phyloP scores from a whole-genome alignment of 352 stramenopile species.

The Proteromonas lacertae region DNA sequence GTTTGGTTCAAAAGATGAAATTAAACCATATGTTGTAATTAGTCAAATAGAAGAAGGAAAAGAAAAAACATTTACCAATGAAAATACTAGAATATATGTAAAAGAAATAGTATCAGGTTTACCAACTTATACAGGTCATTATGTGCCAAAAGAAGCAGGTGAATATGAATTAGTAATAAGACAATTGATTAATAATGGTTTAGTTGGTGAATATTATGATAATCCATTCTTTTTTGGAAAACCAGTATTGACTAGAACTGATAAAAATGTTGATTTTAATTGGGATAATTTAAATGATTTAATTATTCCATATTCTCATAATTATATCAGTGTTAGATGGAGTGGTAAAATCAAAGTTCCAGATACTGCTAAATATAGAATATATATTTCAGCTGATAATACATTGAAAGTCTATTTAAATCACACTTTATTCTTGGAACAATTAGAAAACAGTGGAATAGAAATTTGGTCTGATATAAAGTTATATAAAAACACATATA shows the following conservation, averaged over 20 bases:
- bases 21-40: constrained; percentile 10
- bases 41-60: constrained; percentile 25
- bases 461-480: too few relatives aligned
- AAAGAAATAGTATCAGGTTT: constrained; percentile 58
- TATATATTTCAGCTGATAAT: constrained; percentile 62
- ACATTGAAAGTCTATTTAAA: constrained; percentile 59
- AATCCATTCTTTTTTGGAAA: constrained; percentile 72
- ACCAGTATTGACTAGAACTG: constrained; percentile 38
- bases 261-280: constrained; percentile 26
- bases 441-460: constrained; percentile 43
- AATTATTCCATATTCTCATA: constrained; percentile 59
- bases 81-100: constrained; percentile 14
- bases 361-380: constrained; percentile 40
- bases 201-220: constrained; percentile 60
- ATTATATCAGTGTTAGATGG: constrained; percentile 74
- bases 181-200: constrained; percentile 45
- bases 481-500: constrained; percentile 23
- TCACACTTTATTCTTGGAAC: constrained; percentile 51
- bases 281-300: constrained; percentile 47
- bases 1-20: constrained; percentile 22
- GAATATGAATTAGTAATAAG: constrained; percentile 45
- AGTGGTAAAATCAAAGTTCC: constrained; percentile 49
- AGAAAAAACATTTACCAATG: constrained; percentile 5
- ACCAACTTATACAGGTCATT: constrained; percentile 54
- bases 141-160: constrained; percentile 29